Evolutionary conservation across 352 stramenopile species (phyloP).

Genomic region (Phytophthora citricola): DNA sequence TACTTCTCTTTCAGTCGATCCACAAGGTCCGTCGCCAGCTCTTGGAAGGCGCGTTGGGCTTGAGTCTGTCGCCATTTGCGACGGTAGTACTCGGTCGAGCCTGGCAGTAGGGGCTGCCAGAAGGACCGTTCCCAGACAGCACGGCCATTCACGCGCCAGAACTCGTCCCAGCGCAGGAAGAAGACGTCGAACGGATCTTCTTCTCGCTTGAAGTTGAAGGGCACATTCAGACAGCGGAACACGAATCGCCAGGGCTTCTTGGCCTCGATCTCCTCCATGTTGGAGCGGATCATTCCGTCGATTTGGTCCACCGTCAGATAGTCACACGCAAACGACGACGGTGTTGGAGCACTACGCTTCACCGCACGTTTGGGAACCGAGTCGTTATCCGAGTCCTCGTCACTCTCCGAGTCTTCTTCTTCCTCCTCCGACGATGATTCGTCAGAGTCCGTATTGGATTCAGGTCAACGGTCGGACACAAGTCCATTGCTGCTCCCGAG

Average conservation of each 20-base stretch:
- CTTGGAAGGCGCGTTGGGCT: constrained; percentile 39
- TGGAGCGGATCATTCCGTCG: constrained; percentile 27
- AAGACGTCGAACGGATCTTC: constrained; percentile 47
- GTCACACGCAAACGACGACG: constrained; percentile 15
- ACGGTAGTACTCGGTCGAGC: constrained; percentile 34
- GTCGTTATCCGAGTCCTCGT: constrained; percentile 9
- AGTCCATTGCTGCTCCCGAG: constrained; percentile 16
- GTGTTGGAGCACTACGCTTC: neutral
- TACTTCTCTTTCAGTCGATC: constrained; percentile 8
- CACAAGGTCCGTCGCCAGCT: constrained; percentile 39
- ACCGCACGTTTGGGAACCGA: neutral
- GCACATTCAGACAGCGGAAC: constrained; percentile 51
- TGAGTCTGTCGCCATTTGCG: constrained; percentile 42
- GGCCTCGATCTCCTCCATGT: constrained; percentile 34
- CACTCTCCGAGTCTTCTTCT: neutral
- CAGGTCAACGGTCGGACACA: constrained; percentile 8
- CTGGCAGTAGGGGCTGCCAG: constrained; percentile 41
- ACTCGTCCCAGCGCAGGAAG: constrained; percentile 61
- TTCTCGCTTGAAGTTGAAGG: constrained; percentile 34
- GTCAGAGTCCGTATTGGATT: constrained; percentile 8
- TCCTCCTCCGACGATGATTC: constrained; percentile 5
- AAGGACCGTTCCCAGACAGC: constrained; percentile 59
- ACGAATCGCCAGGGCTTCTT: constrained; percentile 54
- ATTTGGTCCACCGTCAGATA: constrained; percentile 22
- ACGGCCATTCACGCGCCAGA: constrained; percentile 48